Base-by-base conservation (phyloP, 1,284 basidiomycete species). In the Sporisorium iseilematis-ciliati region DNA sequence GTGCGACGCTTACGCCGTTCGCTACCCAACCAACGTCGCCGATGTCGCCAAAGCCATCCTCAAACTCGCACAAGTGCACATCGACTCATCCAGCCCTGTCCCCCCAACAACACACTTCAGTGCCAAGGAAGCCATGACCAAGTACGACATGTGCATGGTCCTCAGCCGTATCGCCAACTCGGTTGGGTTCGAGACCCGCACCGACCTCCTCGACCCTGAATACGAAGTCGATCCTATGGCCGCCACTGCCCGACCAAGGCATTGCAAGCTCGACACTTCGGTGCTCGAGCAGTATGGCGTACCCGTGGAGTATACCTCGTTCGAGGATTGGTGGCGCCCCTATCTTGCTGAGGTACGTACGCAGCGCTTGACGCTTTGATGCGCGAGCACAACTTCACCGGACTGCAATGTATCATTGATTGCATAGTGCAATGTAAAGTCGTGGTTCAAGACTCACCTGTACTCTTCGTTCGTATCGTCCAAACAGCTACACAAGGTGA, bases 11-110 rank as follows among this genome's bases (percentile, higher is more conserved):
- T 86, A 87, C 60, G 86, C 85, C 4, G 87, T 87, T 7, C 87
- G 88, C 42, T 88, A 87, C 77, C 88, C 88, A 2, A 88, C 88
- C 14, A 86, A 86, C 63, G 87, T 88, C 8, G 78, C 75, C 21
- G 88, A 88, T 65, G 86, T 88, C 33, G 87, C 86, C 7, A 78
- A 82, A 6, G 85, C 86, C 5, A 77, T 88, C 35, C 81, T 85
- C 60, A 85, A 86, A 56, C 81, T 88, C 14, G 35, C 68, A 61
- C 81, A 61, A 21, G 55, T 75, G 4, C 43, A 57, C 56, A 35
- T 63, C 69, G 41, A 66, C 8, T 40, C 56, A 1, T 49, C 64
- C 23, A 55, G 58, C 18, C n/a, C 29, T 0, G 45, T 75, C 8
- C 82, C 82, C 7, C 65, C 72, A 2, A 87, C 85, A 48, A 67